These are phyloP conservation scores for Xylariaceae sp. DNA, from an alignment of 2,329 filamentous ascomycete species.

Conservation along the genomic window DNA sequence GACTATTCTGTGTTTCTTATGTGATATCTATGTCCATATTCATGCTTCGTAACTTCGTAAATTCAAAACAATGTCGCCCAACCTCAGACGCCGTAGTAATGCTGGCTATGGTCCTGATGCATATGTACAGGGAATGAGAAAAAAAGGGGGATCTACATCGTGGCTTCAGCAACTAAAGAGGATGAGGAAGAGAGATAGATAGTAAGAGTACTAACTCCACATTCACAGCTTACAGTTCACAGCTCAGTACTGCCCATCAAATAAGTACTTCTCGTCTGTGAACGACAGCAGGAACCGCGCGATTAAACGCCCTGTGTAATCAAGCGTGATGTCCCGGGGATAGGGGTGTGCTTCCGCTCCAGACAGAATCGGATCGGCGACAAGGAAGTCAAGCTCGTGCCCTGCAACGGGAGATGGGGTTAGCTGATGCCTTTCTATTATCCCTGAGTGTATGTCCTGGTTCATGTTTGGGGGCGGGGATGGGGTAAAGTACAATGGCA, in stretches of 20 bases:
- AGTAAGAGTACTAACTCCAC: no score
- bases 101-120: no score
- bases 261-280: slow-evolving; percentile 55
- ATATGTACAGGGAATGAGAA: no score
- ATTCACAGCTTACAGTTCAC: no score
- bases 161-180: background rate
- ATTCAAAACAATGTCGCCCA: no score
- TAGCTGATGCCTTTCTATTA: background rate
- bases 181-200: background rate
- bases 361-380: slow-evolving; percentile 54
- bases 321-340: slow-evolving; percentile 53
- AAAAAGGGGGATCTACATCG: background rate
- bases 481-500: no score
- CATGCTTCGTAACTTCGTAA: no score
- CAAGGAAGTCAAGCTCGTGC: slow-evolving; percentile 52
- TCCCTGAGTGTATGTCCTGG: no score
- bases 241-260: slow-evolving; percentile 44
- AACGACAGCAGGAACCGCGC: slow-evolving; percentile 63
- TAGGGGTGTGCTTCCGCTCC: slow-evolving; percentile 52
- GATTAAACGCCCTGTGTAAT: slow-evolving; percentile 60
- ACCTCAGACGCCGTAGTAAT: no score
- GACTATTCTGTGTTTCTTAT: background rate
- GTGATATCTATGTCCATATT: no score
- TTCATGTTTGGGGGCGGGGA: no score
- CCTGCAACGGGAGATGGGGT: slow-evolving; percentile 32